These are phyloP conservation scores for Paramecium biaurelia DNA, from an alignment of 73 alveolate species.

Conservation along the genomic window DNA sequence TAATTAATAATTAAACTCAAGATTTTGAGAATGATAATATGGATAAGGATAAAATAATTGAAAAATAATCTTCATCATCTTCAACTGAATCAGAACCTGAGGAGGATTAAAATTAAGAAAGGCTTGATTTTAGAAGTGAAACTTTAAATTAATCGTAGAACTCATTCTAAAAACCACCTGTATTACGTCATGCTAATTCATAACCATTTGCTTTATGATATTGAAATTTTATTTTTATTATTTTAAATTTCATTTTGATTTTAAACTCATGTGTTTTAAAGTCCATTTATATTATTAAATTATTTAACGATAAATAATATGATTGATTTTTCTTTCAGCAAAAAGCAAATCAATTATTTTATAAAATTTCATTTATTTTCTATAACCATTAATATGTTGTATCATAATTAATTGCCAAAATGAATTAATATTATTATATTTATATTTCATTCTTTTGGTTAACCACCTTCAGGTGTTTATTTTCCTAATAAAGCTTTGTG, in stretches of 20 bases:
- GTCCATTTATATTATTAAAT: background rate
- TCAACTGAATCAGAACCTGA: slow-evolving; percentile 14
- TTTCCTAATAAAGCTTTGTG: slow-evolving; percentile 87
- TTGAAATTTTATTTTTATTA: background rate
- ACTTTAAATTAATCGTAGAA: background rate
- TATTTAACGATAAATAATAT: background rate
- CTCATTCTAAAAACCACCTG: background rate
- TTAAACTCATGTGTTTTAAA: background rate
- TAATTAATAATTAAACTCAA: background rate
- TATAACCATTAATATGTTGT: background rate
- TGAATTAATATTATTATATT: slow-evolving; percentile 10
- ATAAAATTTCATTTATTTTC: background rate
- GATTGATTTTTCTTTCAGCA: background rate
- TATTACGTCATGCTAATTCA: background rate
- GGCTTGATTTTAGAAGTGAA: background rate
- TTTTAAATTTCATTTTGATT: background rate
- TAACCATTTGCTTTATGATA: background rate
- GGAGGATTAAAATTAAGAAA: background rate
- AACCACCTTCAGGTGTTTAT: slow-evolving; percentile 58
- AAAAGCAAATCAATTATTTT: background rate
- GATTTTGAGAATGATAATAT: background rate
- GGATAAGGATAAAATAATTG: background rate
- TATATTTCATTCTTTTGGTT: slow-evolving; percentile 34
- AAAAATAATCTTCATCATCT: background rate
- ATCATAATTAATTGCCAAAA: background rate